These are phyloP conservation scores for Houttuynia cordata DNA, from an alignment of 164 flowering plant species.

Conservation along the genomic window DNA sequence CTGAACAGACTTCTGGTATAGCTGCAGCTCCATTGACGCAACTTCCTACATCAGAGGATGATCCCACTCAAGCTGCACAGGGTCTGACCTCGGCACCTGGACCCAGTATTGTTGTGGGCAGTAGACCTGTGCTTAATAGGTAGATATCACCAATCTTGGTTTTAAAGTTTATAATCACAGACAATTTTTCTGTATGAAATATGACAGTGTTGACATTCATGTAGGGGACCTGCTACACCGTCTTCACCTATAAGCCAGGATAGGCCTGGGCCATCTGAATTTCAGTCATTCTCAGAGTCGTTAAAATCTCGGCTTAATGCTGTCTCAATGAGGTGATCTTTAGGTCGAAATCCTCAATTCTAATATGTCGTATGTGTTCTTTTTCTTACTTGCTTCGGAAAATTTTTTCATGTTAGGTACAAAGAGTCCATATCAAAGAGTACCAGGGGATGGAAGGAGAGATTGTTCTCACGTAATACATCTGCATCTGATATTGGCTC, in stretches of 20 bases:
- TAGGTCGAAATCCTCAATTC: not conserved
- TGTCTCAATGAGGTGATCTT: constrained; percentile 48
- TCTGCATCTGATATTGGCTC: constrained; percentile 41
- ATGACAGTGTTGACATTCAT: not conserved
- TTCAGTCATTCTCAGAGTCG: constrained; percentile 70
- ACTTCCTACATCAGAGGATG: constrained; percentile 19
- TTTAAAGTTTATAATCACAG: constrained; percentile 1
- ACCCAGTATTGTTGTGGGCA: constrained; percentile 14
- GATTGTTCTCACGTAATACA: constrained; percentile 52
- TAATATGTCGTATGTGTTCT: not conserved
- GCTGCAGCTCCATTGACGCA: constrained; percentile 22
- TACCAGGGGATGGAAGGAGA: constrained; percentile 77
- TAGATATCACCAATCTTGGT: constrained; percentile 12
- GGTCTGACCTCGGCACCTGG: constrained; percentile 34
- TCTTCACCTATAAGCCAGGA: constrained; percentile 41
- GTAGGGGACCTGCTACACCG: constrained; percentile 30
- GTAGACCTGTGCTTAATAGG: constrained; percentile 26
- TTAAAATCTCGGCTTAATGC: constrained; percentile 61
- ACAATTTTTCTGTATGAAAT: not conserved
- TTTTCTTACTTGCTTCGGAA: not conserved
- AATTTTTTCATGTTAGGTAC: constrained; percentile 28
- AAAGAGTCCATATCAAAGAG: constrained; percentile 72
- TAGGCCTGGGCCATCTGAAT: constrained; percentile 77
- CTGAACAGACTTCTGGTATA: constrained; percentile 21
- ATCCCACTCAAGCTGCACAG: constrained; percentile 24